Conservation (phyloP, 768 basidiomycete species). For the Pleurotus sapidus region DNA sequence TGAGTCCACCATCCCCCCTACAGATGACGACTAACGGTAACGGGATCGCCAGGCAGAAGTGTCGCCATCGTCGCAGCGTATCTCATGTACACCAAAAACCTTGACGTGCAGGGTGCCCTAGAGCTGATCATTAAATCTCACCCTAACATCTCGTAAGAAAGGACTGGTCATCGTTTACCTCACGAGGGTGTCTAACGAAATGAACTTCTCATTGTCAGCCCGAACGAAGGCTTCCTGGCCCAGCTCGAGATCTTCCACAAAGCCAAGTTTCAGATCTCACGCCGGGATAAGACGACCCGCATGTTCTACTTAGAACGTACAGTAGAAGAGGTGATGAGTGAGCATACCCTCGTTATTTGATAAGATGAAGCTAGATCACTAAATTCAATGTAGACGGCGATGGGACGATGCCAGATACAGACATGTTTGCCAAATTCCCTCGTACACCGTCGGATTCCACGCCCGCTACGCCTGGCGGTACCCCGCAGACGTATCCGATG, state of each 20-base stretch:
- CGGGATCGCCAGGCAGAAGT: constrained; percentile 60
- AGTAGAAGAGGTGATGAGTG: constrained; percentile 76
- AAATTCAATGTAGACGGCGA: constrained; percentile 59
- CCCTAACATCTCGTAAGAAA: constrained; percentile 60
- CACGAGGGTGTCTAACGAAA: not conserved
- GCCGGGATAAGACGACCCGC: constrained; percentile 65
- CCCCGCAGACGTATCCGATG: constrained; percentile 72
- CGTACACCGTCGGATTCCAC: constrained; percentile 59
- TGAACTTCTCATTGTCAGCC: constrained; percentile 40
- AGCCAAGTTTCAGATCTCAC: constrained; percentile 66
- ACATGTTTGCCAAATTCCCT: constrained; percentile 78
- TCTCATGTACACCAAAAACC: constrained; percentile 70
- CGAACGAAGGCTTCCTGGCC: constrained; percentile 79
- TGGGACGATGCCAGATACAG: constrained; percentile 56
- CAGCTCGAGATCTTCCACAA: constrained; percentile 82
- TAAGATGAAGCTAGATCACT: not conserved
- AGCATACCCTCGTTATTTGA: constrained; percentile 21
- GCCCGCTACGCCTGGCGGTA: constrained; percentile 55
- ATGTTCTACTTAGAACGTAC: constrained; percentile 83
- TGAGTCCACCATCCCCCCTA: constrained; percentile 33
- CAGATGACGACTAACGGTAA: too few relatives aligned
- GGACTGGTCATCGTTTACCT: not conserved
- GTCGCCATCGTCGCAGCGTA: constrained; percentile 86
- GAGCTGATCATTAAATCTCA: constrained; percentile 64
- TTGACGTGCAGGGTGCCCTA: constrained; percentile 60